A percentile compares a stretch with the other conserved stretches of the same genome.
Evolutionary conservation across 2,329 filamentous ascomycete genomes (phyloP).

Genomic region (Colletotrichum sp.): DNA sequence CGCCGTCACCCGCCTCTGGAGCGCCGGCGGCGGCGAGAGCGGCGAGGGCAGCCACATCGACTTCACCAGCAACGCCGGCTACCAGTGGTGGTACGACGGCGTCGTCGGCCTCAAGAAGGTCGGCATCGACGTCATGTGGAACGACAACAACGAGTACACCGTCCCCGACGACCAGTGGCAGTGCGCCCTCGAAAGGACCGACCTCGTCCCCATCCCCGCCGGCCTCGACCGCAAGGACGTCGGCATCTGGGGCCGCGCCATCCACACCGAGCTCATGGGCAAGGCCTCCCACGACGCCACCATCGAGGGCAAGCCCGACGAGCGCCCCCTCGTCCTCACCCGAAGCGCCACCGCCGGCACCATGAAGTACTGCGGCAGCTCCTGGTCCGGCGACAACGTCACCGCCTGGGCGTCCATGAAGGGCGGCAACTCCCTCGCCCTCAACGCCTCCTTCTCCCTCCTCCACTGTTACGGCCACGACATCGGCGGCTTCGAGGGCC

Average conservation of each 20-base stretch:
- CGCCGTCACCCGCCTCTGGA: constrained; percentile 71
- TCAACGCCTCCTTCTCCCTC: constrained; percentile 71
- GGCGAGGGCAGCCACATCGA: constrained; percentile 75
- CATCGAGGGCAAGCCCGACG: constrained; percentile 59
- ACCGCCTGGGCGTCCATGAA: constrained; percentile 78
- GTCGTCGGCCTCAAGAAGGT: constrained; percentile 64
- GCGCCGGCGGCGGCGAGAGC: constrained; percentile 72
- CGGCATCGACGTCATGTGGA: constrained; percentile 79
- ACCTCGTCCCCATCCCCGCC: constrained; percentile 36
- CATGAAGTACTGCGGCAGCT: constrained; percentile 71
- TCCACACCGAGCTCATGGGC: constrained; percentile 75
- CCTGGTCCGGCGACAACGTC: constrained; percentile 78
- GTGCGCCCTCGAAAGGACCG: constrained; percentile 54
- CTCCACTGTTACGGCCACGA: constrained; percentile 76
- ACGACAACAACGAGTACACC: constrained; percentile 80
- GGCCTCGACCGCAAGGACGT: constrained; percentile 51
- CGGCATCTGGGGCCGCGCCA: constrained; percentile 71
- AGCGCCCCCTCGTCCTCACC: constrained; percentile 71
- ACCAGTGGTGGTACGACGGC: constrained; percentile 75
- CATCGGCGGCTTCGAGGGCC: constrained; percentile 77
- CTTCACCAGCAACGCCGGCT: constrained; percentile 71
- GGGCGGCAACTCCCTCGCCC: constrained; percentile 70
- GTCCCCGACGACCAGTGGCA: constrained; percentile 70
- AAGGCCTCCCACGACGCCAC: constrained; percentile 74
- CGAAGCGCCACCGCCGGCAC: constrained; percentile 74